Base-by-base conservation (phyloP, 2,329 filamentous ascomycete species). In the Huntiella savannae region DNA sequence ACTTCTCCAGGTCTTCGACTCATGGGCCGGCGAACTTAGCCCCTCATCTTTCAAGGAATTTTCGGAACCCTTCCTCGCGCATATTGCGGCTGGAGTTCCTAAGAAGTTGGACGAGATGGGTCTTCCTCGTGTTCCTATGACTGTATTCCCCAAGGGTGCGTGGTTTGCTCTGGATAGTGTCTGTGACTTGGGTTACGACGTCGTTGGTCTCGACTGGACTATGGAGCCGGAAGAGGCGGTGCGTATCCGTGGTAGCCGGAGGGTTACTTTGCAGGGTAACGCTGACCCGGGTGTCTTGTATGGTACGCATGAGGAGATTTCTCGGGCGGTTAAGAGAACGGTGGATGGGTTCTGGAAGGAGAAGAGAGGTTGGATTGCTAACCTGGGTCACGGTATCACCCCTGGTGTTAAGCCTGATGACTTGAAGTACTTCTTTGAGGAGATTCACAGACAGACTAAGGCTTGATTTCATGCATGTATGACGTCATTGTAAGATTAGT, bases 1-100 rank as follows among this genome's bases (percentile, higher is more conserved):
- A 77, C 74, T 95, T 59, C 69, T 96, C 22, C 91, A 96, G 70
- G 85, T 98, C 10, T 98, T 98, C 58, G 91, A 98, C 60, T 96
- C 88, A 0, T 98, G 91, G 88, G 91, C 91, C 2, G 87, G 86
- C 37, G 91, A 98, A 64, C 70, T 98, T 40, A 86, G 82, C 6
- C 88, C 91, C 1, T 63, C 74, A 5, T 76, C 82, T 1, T 98
- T 95, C 67, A 79, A 79, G 57, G 69, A 79, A 47, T 92, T 96
- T 60, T 79, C 84, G 2, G 73, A 91, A 53, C 91, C 91, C 1
- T 94, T 88, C 58, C 70, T 98, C 45, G 73, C 73, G 38, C 77
- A 87, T 59, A 96, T 98, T 54, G 77, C 86, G 8, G 69, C 80
- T 54, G 73, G 87, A 54, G 71, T 98, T 3, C 88, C 88, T 1